A percentile compares a stretch with the other conserved stretches of the same genome.
These are phyloP conservation scores for Deakozyma indianensis DNA, from an alignment of 805 yeast genomes.

Conservation along the genomic window DNA sequence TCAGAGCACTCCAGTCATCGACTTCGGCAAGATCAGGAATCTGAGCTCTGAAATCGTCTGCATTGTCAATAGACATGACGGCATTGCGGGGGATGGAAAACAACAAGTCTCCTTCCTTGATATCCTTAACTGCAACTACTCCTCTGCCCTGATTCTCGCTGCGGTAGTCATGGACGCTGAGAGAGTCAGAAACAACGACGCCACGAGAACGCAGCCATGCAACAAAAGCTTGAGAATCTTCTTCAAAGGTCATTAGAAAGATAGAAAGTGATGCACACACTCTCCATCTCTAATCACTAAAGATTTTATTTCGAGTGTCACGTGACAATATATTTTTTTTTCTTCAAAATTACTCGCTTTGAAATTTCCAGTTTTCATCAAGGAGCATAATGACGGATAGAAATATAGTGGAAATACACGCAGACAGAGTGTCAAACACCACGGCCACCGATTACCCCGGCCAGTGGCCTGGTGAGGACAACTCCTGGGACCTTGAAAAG, in stretches of 20 bases:
- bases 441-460: conserved; percentile 91
- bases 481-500: conserved; percentile 72
- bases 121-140: conserved; percentile 47
- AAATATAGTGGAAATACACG: conserved; percentile 12
- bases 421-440: conserved; percentile 22
- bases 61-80: conserved; percentile 45
- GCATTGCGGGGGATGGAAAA: conserved; percentile 53
- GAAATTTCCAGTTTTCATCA: too few species aligned
- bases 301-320: conserved; percentile 16
- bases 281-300: conserved; percentile 24
- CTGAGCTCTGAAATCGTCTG: conserved; percentile 19
- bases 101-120: conserved; percentile 45
- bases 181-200: conserved; percentile 37
- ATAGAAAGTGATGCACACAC: conserved; percentile 11
- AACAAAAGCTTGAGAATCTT: conserved; percentile 27
- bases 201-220: conserved; percentile 32
- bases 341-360: not conserved
- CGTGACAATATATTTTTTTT: not conserved
- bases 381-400: too few species aligned
- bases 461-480: conserved; percentile 45
- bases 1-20: conserved; percentile 65
- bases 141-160: conserved; percentile 60
- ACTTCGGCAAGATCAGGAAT: conserved; percentile 19
- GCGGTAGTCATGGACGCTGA: conserved; percentile 49
- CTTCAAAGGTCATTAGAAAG: conserved; percentile 13